Evolutionary conservation across 768 basidiomycete genomes (phyloP), one percentile per base, ranked within the genome.

Genomic region (Macrolepiota fuliginosa): DNA sequence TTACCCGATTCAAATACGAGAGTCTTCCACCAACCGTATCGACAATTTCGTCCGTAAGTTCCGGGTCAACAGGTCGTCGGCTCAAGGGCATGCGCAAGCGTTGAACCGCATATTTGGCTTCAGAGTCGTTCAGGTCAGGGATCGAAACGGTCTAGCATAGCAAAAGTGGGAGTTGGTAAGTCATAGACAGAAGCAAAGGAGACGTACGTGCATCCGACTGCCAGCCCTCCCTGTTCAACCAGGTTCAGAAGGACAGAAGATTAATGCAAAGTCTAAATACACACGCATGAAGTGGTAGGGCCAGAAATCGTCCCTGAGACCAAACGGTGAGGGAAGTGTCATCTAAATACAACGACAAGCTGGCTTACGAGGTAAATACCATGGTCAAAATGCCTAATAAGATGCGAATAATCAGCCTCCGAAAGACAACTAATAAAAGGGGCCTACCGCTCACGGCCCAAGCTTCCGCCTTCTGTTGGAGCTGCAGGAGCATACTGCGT

Each of bases 401-500:
- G 29, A 22, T 62, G 37, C 27, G 29, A 32, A 49, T 15, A 27
- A 45, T 58, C 24, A 49, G 36, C 35, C 55, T 49, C 25, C 42
- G 13, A 56, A 42, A 40, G 35, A 64, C 22, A 66, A 29, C n/a
- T 36, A 39, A 49, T 47, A 55, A 17, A 58, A 54, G 58, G 32
- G 45, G 70, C 82, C 65, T 64, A 89, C 91, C 85, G 71, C 88
- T 86, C 11, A 90, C 88, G 4, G 90, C 87, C 92, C 95, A 96
- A 5, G 87, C 75, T 71, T 95, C 94, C 4, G 91, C 94, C 58
- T 87, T 82, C 69, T 92, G 91, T 69, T 95, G 94, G 17, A 95
- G 80, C 67, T 93, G 92, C 58, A 94, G 74, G n/a, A 97, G 77
- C 76, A 95, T 83, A 45, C 89, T 84, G 64, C 81, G 79, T 0